Base-by-base conservation (phyloP, 495 filamentous ascomycete genomes). In the Trichocladium uniseriatum region DNA sequence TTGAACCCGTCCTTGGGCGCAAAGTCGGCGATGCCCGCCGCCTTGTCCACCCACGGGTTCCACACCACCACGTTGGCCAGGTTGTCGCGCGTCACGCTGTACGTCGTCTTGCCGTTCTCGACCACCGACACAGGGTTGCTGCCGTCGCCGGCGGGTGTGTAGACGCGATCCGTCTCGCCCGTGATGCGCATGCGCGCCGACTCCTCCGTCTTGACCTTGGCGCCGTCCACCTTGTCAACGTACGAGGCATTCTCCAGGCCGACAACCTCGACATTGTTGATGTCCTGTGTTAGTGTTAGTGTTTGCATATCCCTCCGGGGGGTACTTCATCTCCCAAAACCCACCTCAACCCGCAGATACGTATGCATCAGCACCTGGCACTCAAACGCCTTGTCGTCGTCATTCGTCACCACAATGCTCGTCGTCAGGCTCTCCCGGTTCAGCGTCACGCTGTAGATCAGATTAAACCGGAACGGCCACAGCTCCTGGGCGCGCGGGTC, bases 11-110 rank as follows among this genome's bases (percentile, higher is more conserved):
- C 86, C 57, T 88, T 82, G 4, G 91, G 91, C 39, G 76, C 80
- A 67, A 99, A 95, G 59, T 99, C 92, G 29, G 71, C 81, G 75
- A 97, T 90, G 0, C 75, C 76, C 54, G 75, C 76, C 7, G 86
- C 83, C 66, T 90, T 91, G 45, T 87, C 86, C 27, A 74, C 73
- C 89, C 92, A 96, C 4, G 94, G 94, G 65, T 99, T 99, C 94
- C 94, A 99, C 2, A 99, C 87, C 2, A 95, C 90, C 28, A 89
- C 83, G 45, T 97, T 87, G 45, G 70, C 69, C 47, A 99, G 70
- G 57, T 83, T 88, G 65, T 95, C 86, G 35, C 94, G 77, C 15
- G 79, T 76, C 27, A 96, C 71, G 18, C 77, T 79, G 69, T 82
- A 94, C 24, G 76, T 66, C 42, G 81, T 66, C 59, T 75, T 70